These are phyloP conservation scores for Fusarium protoensiforme DNA, from an alignment of 2,329 filamentous ascomycete genomes.

Conservation along the genomic window DNA sequence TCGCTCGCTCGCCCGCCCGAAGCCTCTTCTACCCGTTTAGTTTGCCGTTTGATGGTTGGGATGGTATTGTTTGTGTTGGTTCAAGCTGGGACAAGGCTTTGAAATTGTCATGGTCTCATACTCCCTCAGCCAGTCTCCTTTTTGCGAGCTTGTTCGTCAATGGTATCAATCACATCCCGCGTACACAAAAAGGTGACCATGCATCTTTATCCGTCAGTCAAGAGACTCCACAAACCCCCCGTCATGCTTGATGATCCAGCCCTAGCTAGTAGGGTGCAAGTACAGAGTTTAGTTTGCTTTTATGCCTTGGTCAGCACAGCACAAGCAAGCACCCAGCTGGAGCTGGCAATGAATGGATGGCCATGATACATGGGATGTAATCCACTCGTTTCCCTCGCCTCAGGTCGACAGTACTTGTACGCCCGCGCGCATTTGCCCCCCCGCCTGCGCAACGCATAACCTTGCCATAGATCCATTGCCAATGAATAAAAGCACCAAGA, in stretches of 20 bases:
- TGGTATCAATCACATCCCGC: background rate
- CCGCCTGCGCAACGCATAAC: background rate
- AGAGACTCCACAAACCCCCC: conserved; percentile 16
- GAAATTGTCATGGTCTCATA: background rate
- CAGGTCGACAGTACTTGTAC: background rate
- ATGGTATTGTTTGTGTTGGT: background rate
- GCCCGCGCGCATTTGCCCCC: background rate
- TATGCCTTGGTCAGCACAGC: conserved; percentile 26
- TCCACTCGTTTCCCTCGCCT: background rate
- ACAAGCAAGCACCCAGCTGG: background rate
- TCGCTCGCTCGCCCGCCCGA: conserved; percentile 10
- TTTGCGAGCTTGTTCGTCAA: background rate
- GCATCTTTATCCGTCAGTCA: background rate
- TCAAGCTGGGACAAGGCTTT: background rate
- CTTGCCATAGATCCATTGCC: conserved; percentile 20
- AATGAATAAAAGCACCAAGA: background rate
- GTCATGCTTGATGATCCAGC: conserved; percentile 37
- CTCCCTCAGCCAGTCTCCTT: background rate
- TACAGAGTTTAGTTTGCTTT: background rate
- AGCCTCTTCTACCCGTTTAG: conserved; percentile 33
- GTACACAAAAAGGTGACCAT: background rate
- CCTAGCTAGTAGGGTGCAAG: background rate
- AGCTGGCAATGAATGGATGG: background rate
- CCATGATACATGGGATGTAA: background rate
- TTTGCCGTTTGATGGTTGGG: background rate